These are phyloP conservation scores for Aspergillus texensis DNA, from an alignment of 2,329 filamentous ascomycete genomes.

Conservation along the genomic window DNA sequence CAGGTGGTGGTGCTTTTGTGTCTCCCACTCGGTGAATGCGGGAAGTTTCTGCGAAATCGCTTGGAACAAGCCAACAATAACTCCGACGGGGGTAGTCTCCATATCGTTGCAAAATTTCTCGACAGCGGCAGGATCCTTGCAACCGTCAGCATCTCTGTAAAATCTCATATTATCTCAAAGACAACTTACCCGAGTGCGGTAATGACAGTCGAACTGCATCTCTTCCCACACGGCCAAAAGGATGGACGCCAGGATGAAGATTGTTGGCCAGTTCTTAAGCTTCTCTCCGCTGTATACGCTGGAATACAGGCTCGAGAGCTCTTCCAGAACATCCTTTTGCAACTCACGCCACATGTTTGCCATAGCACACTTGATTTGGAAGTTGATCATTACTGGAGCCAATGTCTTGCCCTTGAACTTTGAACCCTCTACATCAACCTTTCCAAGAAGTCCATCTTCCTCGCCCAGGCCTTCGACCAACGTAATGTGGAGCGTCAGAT, in stretches of 20 bases:
- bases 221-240: conserved; percentile 95
- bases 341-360: conserved; percentile 98
- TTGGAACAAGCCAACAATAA: conserved; percentile 95
- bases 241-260: conserved; percentile 95
- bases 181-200: conserved; percentile 69
- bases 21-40: conserved; percentile 92
- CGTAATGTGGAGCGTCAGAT: conserved; percentile 90
- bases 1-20: conserved; percentile 83
- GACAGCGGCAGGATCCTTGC: conserved; percentile 71
- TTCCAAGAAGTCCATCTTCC: conserved; percentile 75
- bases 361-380: conserved; percentile 97
- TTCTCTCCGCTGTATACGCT: conserved; percentile 97
- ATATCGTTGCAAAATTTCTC: conserved; percentile 96
- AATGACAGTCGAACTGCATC: conserved; percentile 98
- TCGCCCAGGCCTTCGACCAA: conserved; percentile 88
- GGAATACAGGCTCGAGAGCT: conserved; percentile 90
- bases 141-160: conserved; percentile 14
- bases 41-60: conserved; percentile 97
- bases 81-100: conserved; percentile 93
- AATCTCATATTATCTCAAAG: not conserved
- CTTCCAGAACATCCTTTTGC: conserved; percentile 93
- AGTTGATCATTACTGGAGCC: conserved; percentile 98
- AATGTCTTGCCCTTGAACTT: conserved; percentile 89
- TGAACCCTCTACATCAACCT: conserved; percentile 82
- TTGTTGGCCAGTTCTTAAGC: conserved; percentile 98